Evolutionary conservation across 2,329 filamentous ascomycete species (phyloP).

Genomic region (Penicillium corylophilum): DNA sequence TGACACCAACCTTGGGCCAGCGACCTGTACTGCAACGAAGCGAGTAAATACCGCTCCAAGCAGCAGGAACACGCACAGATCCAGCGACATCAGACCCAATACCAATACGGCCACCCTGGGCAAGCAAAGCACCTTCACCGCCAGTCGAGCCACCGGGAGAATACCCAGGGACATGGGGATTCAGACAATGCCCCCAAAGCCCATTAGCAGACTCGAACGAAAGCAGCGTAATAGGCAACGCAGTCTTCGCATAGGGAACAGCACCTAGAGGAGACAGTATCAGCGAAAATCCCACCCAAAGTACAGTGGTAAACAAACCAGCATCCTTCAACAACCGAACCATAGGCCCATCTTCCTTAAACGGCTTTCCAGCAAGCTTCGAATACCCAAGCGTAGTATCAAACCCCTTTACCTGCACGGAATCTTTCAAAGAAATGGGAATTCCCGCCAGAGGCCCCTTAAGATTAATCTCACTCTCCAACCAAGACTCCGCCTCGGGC

Average conservation of each 20-base stretch:
- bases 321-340: conserved; percentile 80
- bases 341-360: conserved; percentile 66
- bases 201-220: conserved; percentile 79
- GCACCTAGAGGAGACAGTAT: conserved; percentile 60
- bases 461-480: conserved; percentile 62
- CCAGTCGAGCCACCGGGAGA: conserved; percentile 87
- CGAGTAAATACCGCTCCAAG: conserved; percentile 86
- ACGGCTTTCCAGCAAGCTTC: conserved; percentile 66
- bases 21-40: conserved; percentile 83
- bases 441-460: conserved; percentile 83
- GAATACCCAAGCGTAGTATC: conserved; percentile 82
- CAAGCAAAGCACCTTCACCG: conserved; percentile 78
- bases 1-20: conserved; percentile 82
- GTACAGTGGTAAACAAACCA: conserved; percentile 39
- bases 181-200: conserved; percentile 78
- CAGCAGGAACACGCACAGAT: conserved; percentile 80
- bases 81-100: conserved; percentile 90
- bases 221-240: conserved; percentile 79
- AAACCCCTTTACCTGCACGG: conserved; percentile 76
- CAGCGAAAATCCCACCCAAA: neutral
- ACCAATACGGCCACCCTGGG: conserved; percentile 78
- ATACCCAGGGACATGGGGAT: conserved; percentile 81
- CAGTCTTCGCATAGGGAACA: conserved; percentile 90
- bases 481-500: conserved; percentile 73
- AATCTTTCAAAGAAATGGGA: conserved; percentile 78